Evolutionary conservation across 495 filamentous ascomycete species (phyloP).

Genomic region (Neurospora tetraspora): DNA sequence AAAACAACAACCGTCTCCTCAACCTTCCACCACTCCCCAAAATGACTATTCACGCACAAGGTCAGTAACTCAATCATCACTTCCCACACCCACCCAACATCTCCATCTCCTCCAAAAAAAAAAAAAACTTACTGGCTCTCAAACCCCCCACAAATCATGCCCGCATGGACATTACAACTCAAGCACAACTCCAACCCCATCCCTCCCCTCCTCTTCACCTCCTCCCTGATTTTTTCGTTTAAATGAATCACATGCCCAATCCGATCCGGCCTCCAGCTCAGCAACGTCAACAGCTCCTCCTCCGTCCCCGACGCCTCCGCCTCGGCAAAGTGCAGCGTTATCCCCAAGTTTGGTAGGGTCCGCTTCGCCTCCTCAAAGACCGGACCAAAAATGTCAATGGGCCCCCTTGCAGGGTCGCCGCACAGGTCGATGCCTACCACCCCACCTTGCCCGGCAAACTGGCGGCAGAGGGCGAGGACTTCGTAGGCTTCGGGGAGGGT

Average conservation of each 20-base stretch:
- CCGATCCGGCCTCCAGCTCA: conserved; percentile 57
- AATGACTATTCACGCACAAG: conserved; percentile 11
- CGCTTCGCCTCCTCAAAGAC: conserved; percentile 47
- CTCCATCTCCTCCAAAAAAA: neutral
- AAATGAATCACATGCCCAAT: conserved; percentile 77
- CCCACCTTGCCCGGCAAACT: conserved; percentile 37
- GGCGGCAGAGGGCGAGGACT: conserved; percentile 52
- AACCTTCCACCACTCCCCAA: conserved; percentile 29
- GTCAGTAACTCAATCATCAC: neutral
- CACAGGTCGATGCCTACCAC: conserved; percentile 76
- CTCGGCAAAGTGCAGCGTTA: conserved; percentile 79
- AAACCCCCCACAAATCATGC: conserved; percentile 60
- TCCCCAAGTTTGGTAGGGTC: conserved; percentile 35
- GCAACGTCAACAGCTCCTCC: conserved; percentile 49
- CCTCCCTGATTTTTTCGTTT: conserved; percentile 41
- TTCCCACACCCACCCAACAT: neutral
- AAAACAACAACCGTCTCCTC: conserved; percentile 25
- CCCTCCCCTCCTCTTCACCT: conserved; percentile 37
- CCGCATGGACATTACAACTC: conserved; percentile 71
- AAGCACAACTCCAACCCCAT: conserved; percentile 69
- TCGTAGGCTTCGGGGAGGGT: conserved; percentile 44
- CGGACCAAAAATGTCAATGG: conserved; percentile 44
- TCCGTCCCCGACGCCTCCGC: conserved; percentile 38
- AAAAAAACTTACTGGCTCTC: conserved; percentile 39
- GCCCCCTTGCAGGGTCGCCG: conserved; percentile 59